Evolutionary conservation across 352 stramenopile genomes (phyloP), one percentile per base, ranked within the genome.

Genomic region (Globisporangium lucens): DNA sequence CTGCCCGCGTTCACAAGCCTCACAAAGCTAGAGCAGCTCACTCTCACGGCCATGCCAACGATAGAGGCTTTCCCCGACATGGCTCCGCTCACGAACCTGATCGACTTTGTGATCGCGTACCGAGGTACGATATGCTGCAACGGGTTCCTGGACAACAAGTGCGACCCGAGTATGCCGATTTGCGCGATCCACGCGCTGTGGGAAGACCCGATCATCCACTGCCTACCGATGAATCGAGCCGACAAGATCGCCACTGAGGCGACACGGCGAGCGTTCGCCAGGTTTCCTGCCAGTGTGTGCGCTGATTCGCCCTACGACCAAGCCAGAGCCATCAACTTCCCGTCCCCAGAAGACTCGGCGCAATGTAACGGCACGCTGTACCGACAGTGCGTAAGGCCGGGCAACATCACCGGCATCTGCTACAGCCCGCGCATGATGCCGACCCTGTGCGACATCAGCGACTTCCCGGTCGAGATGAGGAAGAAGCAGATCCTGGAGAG

Each of bases 61-160:
- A 24, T 24, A 0, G 24, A 24, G 24, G 24, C 24, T 24, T 24
- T 74, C 10, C 68, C 64, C 0, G 65, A 67, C n/a, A 56, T 71
- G 57, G 13, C 33, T 4, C 52, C 64, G 9, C 4, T 67, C 15
- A 46, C 3, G 0, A 56, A 49, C 10, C 15, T 74, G 3, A 51
- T 68, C 2, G 3, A 27, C 3, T 68, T 74, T 36, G 35, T 24
- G 2, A 52, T 56, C 5, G 20, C 35, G 17, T 36, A 59, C 38
- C 13, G 38, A 47, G 38, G 13, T 6, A 47, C 38, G 9, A 47
- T 65, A 10, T 71, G 65, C 52, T 74, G 69, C 53, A 74, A 71
- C 27, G 69, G 69, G 7, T 74, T 74, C 33, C 33, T 67, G 1
- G 43, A 47, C 20, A 27, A 49, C 10, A 29, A 38, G 4, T 75